phyloP scores from a whole-genome alignment of 495 filamentous ascomycete genomes.

The Neurospora pannonica region DNA sequence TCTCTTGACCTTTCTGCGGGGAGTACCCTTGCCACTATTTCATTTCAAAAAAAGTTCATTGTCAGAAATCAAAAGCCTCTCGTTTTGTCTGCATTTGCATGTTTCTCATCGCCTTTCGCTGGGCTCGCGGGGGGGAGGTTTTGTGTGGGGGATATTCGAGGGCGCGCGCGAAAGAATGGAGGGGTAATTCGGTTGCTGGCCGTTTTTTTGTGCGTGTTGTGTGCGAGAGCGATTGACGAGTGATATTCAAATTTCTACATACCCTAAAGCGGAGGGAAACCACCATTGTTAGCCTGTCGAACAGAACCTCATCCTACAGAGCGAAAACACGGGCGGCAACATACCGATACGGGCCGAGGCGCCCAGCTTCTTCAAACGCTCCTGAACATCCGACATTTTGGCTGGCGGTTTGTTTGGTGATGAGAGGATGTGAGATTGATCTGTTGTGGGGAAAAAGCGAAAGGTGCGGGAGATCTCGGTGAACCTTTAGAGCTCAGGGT shows the following conservation, averaged over 20 bases:
- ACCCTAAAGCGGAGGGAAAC: not conserved
- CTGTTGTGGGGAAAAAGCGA: conserved; percentile 11
- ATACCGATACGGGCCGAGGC: conserved; percentile 68
- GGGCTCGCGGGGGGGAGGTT: not conserved
- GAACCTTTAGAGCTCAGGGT: conserved; percentile 5
- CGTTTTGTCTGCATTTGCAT: not conserved
- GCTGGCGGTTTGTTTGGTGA: conserved; percentile 6
- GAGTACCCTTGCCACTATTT: conserved; percentile 90
- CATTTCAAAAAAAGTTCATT: conserved; percentile 2
- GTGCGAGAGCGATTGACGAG: not conserved
- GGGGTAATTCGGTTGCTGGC: not conserved
- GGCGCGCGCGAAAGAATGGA: not conserved
- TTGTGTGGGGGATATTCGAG: not conserved
- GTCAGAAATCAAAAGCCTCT: conserved; percentile 12
- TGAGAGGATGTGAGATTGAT: conserved; percentile 4
- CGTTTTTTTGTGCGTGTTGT: not conserved
- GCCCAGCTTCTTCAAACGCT: conserved; percentile 70
- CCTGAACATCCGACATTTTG: conserved; percentile 58
- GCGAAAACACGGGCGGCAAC: conserved; percentile 27
- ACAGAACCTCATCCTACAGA: not conserved
- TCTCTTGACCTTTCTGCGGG: conserved; percentile 96
- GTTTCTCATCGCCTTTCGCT: not conserved
- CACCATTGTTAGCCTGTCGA: conserved; percentile 4
- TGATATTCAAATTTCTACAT: conserved; percentile 3
- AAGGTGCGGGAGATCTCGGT: conserved; percentile 12